Percentiles rank a stretch among this genome's conserved stretches.
These are phyloP conservation scores for Glonium stellatum DNA, from an alignment of 495 filamentous ascomycete species.

Conservation along the genomic window DNA sequence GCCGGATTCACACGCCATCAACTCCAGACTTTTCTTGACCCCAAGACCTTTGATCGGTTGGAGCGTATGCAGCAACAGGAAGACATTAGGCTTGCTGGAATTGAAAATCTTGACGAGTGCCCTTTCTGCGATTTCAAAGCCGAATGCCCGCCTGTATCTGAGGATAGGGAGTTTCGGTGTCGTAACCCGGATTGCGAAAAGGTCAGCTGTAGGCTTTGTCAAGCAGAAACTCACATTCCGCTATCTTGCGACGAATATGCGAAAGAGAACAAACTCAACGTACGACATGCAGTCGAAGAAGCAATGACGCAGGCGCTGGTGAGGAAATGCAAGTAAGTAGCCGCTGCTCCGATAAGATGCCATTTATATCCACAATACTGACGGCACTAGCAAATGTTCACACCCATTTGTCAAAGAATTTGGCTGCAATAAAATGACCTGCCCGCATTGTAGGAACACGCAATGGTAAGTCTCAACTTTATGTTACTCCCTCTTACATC, in stretches of 20 bases:
- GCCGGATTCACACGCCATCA: slow-evolving; percentile 45
- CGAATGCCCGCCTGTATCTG: slow-evolving; percentile 58
- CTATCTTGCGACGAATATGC: slow-evolving; percentile 62
- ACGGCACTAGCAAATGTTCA: slow-evolving; percentile 41
- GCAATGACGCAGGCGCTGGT: slow-evolving; percentile 76
- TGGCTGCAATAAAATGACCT: slow-evolving; percentile 83
- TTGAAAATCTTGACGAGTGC: slow-evolving; percentile 45
- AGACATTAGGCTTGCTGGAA: slow-evolving; percentile 44
- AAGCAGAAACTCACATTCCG: slow-evolving; percentile 65
- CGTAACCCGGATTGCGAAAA: slow-evolving; percentile 56
- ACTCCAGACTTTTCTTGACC: slow-evolving; percentile 51
- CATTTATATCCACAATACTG: not conserved
- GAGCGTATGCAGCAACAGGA: slow-evolving; percentile 64
- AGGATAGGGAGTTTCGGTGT: slow-evolving; percentile 70
- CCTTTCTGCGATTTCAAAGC: slow-evolving; percentile 80
- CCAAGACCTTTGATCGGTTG: slow-evolving; percentile 50
- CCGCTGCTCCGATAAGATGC: not conserved
- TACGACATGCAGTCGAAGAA: slow-evolving; percentile 67
- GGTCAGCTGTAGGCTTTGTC: slow-evolving; percentile 69
- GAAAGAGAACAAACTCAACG: slow-evolving; percentile 51
- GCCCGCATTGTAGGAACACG: slow-evolving; percentile 51
- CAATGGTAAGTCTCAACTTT: slow-evolving; percentile 44
- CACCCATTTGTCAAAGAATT: slow-evolving; percentile 63
- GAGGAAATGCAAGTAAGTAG: slow-evolving; percentile 60
- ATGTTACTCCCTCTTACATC: not conserved